These are phyloP conservation scores for Drosera spatulata DNA, from an alignment of 179 eudicot species.

Conservation along the genomic window DNA sequence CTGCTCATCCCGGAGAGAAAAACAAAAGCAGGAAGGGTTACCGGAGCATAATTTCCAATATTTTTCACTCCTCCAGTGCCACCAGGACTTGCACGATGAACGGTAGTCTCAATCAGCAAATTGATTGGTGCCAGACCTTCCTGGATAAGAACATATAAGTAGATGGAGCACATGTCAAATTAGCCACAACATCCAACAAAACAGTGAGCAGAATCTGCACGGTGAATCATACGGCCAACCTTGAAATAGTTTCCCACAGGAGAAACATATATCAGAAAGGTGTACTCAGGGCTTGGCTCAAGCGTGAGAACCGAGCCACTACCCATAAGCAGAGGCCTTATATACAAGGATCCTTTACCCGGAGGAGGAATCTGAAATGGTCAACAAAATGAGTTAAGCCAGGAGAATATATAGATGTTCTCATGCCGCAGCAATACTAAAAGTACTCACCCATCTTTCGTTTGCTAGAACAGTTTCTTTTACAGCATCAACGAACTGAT, in stretches of 20 bases:
- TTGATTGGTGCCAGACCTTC: slow-evolving; percentile 92
- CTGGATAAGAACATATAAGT: slow-evolving; percentile 22
- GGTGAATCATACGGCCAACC: slow-evolving; percentile 24
- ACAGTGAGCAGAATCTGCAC: neutral
- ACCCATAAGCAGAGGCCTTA: slow-evolving; percentile 92
- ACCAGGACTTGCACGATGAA: slow-evolving; percentile 97
- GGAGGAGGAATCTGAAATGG: slow-evolving; percentile 74
- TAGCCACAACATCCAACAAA: neutral
- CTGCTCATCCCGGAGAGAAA: neutral
- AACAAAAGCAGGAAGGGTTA: slow-evolving; percentile 18
- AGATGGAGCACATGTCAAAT: neutral
- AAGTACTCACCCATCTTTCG: slow-evolving; percentile 16
- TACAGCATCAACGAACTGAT: no score
- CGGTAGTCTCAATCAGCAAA: slow-evolving; percentile 77
- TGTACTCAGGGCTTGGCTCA: slow-evolving; percentile 96
- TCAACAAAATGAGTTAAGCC: no score
- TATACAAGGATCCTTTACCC: slow-evolving; percentile 86
- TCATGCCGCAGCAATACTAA: no score
- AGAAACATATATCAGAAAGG: slow-evolving; percentile 76
- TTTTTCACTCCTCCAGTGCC: slow-evolving; percentile 95
- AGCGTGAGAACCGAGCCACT: slow-evolving; percentile 91
- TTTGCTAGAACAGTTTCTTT: no score
- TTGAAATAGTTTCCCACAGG: slow-evolving; percentile 98
- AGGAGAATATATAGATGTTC: no score
- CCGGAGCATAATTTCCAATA: slow-evolving; percentile 91